phyloP scores from a whole-genome alignment of 1,139 yeast species.

The Arxiozyma slooffiae region DNA sequence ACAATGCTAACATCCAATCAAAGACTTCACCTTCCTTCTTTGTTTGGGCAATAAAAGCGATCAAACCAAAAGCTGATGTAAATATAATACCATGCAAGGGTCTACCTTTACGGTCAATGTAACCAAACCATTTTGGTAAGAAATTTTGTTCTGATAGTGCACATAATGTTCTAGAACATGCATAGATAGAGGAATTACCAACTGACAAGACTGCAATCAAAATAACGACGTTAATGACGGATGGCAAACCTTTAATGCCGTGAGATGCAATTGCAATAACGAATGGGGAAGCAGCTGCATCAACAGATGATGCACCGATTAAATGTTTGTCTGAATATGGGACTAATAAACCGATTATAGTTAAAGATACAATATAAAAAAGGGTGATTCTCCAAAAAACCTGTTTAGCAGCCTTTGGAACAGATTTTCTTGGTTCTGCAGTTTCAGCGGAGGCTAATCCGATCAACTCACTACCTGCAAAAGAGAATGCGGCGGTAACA shows the following conservation, averaged over 20 bases:
- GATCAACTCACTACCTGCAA: constrained; percentile 60
- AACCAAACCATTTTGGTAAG: constrained; percentile 54
- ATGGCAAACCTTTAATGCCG: constrained; percentile 47
- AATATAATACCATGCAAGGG: constrained; percentile 49
- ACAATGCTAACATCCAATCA: constrained; percentile 57
- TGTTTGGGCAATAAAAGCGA: constrained; percentile 53
- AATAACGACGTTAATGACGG: constrained; percentile 44
- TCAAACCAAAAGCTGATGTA: constrained; percentile 43
- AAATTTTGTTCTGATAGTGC: constrained; percentile 57
- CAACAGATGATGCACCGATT: constrained; percentile 37
- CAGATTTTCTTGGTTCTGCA: constrained; percentile 57
- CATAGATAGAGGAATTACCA: constrained; percentile 60
- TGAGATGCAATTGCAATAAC: constrained; percentile 49
- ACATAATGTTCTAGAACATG: constrained; percentile 54
- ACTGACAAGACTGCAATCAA: constrained; percentile 59
- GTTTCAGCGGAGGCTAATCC: constrained; percentile 88
- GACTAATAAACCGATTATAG: constrained; percentile 40
- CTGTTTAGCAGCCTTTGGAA: constrained; percentile 68
- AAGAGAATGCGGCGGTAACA: constrained; percentile 49
- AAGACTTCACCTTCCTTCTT: constrained; percentile 47
- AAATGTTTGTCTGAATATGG: constrained; percentile 35
- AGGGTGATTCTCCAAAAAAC: constrained; percentile 63
- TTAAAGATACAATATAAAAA: constrained; percentile 44
- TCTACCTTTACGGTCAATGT: constrained; percentile 59
- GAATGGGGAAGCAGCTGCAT: constrained; percentile 51